Base-by-base conservation (phyloP, 2,329 filamentous ascomycete genomes). In the Metarhizium album region DNA sequence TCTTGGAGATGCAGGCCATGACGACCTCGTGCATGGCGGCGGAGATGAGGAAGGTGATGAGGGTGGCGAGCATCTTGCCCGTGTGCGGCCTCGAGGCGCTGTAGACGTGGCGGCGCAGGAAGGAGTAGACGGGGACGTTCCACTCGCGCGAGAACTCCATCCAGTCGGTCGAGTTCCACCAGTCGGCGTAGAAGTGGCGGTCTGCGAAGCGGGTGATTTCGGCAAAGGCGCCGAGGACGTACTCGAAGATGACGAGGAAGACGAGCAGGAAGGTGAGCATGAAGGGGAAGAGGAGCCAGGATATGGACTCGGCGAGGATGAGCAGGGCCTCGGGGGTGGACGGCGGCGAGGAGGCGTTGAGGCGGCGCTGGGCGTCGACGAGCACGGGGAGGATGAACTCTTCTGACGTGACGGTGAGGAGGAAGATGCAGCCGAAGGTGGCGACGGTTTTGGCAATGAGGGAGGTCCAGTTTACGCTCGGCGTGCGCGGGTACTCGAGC, bases 161-260 rank as follows among this genome's bases (percentile, higher is more conserved):
- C 90, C 89, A 93, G 74, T 91, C 87, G 58, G 84, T 87, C 59
- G 78, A 82, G 69, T 86, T 86, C 82, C 82, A 84, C 80, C 81
- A 84, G 70, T 85, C 82, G 47, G 75, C 75, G 72, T 96, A 98
- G 72, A 97, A 97, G 67, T 93, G 88, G 40, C 91, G 83, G 67
- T 97, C 93, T 48, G 86, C 91, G 66, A 97, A 97, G 60, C 84
- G 79, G 18, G 90, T 95, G 58, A 97, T 87, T 67, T 98, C 93
- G 14, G 90, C 93, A 62, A 94, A 95, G 46, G 90, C 90, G 52
- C 91, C 93, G 33, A 97, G 80, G 11, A 95, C 79, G 67, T 97
- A 98, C 67, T 98, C 93, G 67, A 97, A 98, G 61, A 97, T 97
- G 67, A 96, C 90, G 52, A 98, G 82, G 73, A 98, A 98, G 50